Conservation (phyloP, 2,329 filamentous ascomycete species). For the Trichoderma oligosporum region DNA sequence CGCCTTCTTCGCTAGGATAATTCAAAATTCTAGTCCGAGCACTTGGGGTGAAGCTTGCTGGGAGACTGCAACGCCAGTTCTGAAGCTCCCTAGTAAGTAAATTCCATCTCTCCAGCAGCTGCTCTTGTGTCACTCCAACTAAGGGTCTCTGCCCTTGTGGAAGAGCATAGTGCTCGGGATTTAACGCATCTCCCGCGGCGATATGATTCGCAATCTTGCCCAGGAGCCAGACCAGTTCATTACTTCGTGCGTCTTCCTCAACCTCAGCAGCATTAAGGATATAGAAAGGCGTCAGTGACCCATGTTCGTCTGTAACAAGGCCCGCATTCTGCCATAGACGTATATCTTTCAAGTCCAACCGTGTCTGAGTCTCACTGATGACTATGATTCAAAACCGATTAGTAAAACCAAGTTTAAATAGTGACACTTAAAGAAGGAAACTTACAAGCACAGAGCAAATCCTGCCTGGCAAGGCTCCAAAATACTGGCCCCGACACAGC, state of each 20-base stretch:
- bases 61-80: background rate
- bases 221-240: slow-evolving; percentile 6
- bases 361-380: slow-evolving; percentile 9
- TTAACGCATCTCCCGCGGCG: slow-evolving; percentile 3
- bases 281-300: slow-evolving; percentile 1
- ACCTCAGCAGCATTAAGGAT: slow-evolving; percentile 6
- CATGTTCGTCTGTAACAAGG: slow-evolving; percentile 7
- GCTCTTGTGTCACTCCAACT: slow-evolving; percentile 8
- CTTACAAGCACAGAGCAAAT: slow-evolving; percentile 9
- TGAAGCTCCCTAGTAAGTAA: background rate
- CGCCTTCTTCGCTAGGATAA: no score
- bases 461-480: slow-evolving; percentile 6
- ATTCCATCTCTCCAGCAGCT: slow-evolving; percentile 9
- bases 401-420: background rate
- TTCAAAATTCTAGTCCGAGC: background rate
- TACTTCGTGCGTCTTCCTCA: slow-evolving; percentile 2
- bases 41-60: slow-evolving; percentile 7
- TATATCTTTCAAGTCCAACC: slow-evolving; percentile 6
- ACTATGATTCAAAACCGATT: background rate
- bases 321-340: slow-evolving; percentile 11
- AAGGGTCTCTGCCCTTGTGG: slow-evolving; percentile 2
- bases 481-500: slow-evolving; percentile 7
- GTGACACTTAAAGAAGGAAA: background rate
- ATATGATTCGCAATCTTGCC: slow-evolving; percentile 9
- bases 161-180: slow-evolving; percentile 7